A percentile compares a stretch with the other conserved stretches of the same genome.
Conservation (phyloP, 78 protist genomes). For the Chrysochromulina tobinii region DNA sequence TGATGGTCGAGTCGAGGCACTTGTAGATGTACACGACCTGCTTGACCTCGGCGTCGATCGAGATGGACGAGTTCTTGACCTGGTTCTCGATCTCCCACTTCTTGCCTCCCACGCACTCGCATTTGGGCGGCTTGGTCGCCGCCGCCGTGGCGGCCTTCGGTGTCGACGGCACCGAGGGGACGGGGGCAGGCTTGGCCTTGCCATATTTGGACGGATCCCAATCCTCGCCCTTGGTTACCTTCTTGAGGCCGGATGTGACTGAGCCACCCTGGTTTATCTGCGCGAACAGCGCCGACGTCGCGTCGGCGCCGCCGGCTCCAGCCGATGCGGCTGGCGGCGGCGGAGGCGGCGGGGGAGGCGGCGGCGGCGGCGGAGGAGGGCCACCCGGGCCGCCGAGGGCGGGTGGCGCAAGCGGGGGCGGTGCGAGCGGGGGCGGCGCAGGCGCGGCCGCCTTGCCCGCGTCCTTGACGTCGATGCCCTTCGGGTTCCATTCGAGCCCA, state of each 20-base stretch:
- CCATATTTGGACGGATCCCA: no score
- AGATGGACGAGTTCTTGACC: slow-evolving; percentile 60
- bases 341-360: slow-evolving; percentile 33
- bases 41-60: neutral
- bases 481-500: slow-evolving; percentile 16
- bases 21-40: slow-evolving; percentile 78
- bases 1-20: slow-evolving; percentile 62
- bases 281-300: slow-evolving; percentile 59
- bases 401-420: slow-evolving; percentile 1
- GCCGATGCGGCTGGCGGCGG: neutral
- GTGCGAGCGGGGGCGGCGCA: slow-evolving; percentile 52
- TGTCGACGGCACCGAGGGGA: slow-evolving; percentile 25
- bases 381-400: neutral
- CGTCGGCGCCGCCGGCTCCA: slow-evolving; percentile 8
- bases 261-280: slow-evolving; percentile 56
- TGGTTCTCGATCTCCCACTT: slow-evolving; percentile 84
- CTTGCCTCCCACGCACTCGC: slow-evolving; percentile 66
- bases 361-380: slow-evolving; percentile 3
- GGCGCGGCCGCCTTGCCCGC: neutral
- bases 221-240: slow-evolving; percentile 75
- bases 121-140: neutral
- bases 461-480: neutral
- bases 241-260: slow-evolving; percentile 75
- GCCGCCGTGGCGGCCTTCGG: neutral
- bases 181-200: no score